These are phyloP conservation scores for Metschnikowia kunwiensis DNA, from an alignment of 805 yeast genomes.

Conservation along the genomic window DNA sequence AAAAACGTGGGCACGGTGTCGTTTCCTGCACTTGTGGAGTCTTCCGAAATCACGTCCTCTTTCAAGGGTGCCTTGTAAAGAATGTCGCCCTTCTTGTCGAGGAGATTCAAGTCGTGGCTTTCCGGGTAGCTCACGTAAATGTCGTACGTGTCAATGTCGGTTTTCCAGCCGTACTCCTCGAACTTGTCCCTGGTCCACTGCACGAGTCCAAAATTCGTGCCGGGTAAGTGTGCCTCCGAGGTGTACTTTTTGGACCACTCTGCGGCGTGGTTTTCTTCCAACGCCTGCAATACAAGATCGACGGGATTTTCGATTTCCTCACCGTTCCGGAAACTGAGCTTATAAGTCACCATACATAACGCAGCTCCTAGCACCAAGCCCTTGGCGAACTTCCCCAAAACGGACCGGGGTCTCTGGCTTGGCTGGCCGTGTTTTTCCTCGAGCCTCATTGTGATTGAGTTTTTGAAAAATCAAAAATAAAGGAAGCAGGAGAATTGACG, in stretches of 20 bases:
- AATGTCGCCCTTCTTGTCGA: conserved; percentile 30
- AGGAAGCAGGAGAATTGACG: too few species aligned
- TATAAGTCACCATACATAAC: conserved; percentile 4
- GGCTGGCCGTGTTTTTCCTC: conserved; percentile 1
- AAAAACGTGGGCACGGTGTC: conserved; percentile 57
- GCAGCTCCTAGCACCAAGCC: conserved; percentile 7
- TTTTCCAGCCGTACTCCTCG: conserved; percentile 51
- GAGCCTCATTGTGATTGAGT: neutral
- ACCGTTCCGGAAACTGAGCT: neutral
- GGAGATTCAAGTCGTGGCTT: conserved; percentile 44
- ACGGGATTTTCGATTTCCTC: conserved; percentile 10
- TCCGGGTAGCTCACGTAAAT: conserved; percentile 53
- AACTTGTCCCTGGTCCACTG: conserved; percentile 60
- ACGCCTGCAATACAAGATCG: conserved; percentile 25
- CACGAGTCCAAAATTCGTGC: conserved; percentile 43
- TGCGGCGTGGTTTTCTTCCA: conserved; percentile 41
- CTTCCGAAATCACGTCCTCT: conserved; percentile 47
- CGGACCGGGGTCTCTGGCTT: too few species aligned
- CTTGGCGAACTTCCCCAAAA: conserved; percentile 1
- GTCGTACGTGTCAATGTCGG: conserved; percentile 53
- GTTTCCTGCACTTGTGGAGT: conserved; percentile 36
- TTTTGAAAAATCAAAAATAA: neutral
- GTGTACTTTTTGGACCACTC: conserved; percentile 57
- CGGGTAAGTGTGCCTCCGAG: conserved; percentile 49
- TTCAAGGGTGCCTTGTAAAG: conserved; percentile 47